Evolutionary conservation across 176 grass and related monocot species (phyloP).

Genomic region (Bonia amplexicaulis): DNA sequence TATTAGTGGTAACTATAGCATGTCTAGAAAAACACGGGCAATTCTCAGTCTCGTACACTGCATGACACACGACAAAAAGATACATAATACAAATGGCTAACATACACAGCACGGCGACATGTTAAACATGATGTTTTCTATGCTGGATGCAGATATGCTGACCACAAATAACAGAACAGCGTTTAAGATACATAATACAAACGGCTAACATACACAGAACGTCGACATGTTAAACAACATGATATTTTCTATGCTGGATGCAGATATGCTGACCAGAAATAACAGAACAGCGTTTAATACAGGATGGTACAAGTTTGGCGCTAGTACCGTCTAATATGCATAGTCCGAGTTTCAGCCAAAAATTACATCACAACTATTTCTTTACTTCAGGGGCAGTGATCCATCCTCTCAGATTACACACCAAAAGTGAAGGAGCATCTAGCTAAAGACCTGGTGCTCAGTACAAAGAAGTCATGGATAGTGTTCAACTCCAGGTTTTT

Average conservation of each 20-base stretch:
- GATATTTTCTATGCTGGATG: background rate
- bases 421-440: slow-evolving; percentile 1
- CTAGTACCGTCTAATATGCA: background rate
- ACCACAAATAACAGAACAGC: slow-evolving; percentile 2
- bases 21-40: no score
- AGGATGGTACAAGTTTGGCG: background rate
- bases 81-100: background rate
- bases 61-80: background rate
- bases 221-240: background rate
- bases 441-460: background rate
- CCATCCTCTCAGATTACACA: slow-evolving; percentile 20
- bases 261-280: background rate
- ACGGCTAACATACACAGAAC: background rate
- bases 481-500: background rate
- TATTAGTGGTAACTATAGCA: background rate
- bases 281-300: background rate
- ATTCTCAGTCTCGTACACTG: background rate
- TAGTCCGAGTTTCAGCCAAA: slow-evolving; percentile 1
- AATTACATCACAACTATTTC: slow-evolving; percentile 13
- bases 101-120: background rate
- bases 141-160: background rate
- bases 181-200: background rate
- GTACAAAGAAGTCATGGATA: background rate
- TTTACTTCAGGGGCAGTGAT: slow-evolving; percentile 9
- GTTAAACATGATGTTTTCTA: background rate